These are phyloP conservation scores for Kwoniella sp. DNA, from an alignment of 768 basidiomycete species.

Conservation along the genomic window DNA sequence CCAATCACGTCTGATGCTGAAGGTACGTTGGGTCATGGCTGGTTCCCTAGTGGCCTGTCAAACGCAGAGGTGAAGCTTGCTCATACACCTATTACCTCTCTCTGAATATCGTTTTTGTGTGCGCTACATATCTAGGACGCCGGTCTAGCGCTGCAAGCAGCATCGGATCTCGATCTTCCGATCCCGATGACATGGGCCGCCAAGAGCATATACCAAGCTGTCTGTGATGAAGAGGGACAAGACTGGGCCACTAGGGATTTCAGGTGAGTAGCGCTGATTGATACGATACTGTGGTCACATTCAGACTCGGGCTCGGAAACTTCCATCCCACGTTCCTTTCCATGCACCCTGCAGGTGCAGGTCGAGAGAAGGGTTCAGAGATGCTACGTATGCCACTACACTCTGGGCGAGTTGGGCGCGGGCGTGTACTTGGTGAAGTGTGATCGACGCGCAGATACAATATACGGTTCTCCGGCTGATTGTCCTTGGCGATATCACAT, in stretches of 20 bases:
- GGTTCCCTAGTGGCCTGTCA: neutral
- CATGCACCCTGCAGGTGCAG: too few species aligned
- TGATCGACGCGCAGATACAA: too few species aligned
- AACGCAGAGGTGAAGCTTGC: neutral
- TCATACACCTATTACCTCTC: conserved; percentile 1
- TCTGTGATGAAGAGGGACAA: conserved; percentile 35
- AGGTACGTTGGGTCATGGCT: conserved; percentile 26
- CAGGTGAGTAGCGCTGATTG: too few species aligned
- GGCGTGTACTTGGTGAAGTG: too few species aligned
- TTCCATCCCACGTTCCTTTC: too few species aligned
- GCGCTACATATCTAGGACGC: conserved; percentile 45
- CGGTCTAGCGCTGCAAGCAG: conserved; percentile 44
- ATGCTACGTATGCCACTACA: too few species aligned
- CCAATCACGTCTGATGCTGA: conserved; percentile 47
- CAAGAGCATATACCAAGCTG: conserved; percentile 46
- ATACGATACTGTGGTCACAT: too few species aligned
- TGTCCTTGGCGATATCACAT: too few species aligned
- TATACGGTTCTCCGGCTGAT: too few species aligned
- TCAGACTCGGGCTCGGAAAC: neutral
- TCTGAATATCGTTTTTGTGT: too few species aligned
- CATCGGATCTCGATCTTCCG: conserved; percentile 41
- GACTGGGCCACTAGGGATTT: conserved; percentile 47
- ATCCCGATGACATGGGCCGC: conserved; percentile 50
- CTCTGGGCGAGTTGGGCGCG: too few species aligned
- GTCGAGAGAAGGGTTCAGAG: too few species aligned